Percentiles rank a stretch among this genome's conserved stretches.
These are phyloP conservation scores for Elsinoe batatas DNA, from an alignment of 2,329 filamentous ascomycete genomes.

Conservation along the genomic window DNA sequence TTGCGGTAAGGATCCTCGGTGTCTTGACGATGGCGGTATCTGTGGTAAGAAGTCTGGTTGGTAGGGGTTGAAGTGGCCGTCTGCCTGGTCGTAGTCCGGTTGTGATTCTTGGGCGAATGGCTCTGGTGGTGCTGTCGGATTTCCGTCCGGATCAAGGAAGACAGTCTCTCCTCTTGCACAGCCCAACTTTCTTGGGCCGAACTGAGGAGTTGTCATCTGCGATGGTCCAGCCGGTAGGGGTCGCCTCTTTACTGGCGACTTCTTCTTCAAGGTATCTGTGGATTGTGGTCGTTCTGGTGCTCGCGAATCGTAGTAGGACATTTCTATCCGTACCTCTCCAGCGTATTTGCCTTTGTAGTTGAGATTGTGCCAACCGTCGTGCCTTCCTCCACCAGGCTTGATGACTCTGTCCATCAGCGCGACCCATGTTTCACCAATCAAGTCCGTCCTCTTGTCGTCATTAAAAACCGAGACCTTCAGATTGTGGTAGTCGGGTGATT, in stretches of 20 bases:
- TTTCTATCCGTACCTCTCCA: conserved; percentile 85
- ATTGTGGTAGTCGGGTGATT: conserved; percentile 91
- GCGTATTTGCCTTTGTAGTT: conserved; percentile 90
- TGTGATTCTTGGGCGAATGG: conserved; percentile 2
- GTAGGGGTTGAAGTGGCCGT: conserved; percentile 13
- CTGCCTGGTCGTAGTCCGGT: conserved; percentile 1
- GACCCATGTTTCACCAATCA: conserved; percentile 92
- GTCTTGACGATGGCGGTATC: conserved; percentile 24
- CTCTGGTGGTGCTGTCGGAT: conserved; percentile 9
- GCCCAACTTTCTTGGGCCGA: conserved; percentile 33
- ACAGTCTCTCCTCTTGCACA: conserved; percentile 24
- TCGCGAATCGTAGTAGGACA: conserved; percentile 89
- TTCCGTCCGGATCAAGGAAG: conserved; percentile 8
- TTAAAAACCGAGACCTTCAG: conserved; percentile 95
- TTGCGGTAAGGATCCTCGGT: conserved; percentile 17
- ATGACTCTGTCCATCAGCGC: conserved; percentile 66
- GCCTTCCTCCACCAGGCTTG: conserved; percentile 79
- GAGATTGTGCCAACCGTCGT: conserved; percentile 81
- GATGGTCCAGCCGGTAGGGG: conserved; percentile 55
- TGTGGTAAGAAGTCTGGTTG: conserved; percentile 28
- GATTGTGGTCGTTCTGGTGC: conserved; percentile 37
- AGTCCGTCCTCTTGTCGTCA: conserved; percentile 93
- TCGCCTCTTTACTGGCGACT: conserved; percentile 64
- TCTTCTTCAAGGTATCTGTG: conserved; percentile 39
- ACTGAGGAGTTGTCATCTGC: conserved; percentile 1